Percentiles rank a stretch among this genome's conserved stretches.
phyloP scores from a whole-genome alignment of 2,329 filamentous ascomycete species.

The Gremmenia infestans region DNA sequence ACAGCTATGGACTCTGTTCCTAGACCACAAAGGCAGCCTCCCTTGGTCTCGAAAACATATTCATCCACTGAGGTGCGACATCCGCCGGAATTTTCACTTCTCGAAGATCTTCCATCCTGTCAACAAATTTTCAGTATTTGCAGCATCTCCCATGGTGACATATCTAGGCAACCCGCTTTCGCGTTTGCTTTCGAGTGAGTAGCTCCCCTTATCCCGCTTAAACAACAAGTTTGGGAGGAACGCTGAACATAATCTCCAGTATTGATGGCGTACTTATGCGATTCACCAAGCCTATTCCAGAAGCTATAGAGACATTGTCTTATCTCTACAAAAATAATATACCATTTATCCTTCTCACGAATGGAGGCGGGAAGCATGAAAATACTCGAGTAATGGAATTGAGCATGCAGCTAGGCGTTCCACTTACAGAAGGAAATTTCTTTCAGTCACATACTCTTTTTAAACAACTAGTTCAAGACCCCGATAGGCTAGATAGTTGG shows the following conservation, averaged over 20 bases:
- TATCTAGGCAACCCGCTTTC: slow-evolving; percentile 28
- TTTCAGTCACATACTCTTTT: slow-evolving; percentile 92
- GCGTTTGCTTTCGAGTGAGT: slow-evolving; percentile 54
- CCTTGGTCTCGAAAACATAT: no score
- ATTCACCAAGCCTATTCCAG: slow-evolving; percentile 71
- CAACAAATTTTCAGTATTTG: no score
- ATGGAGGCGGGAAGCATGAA: slow-evolving; percentile 87
- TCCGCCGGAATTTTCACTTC: no score
- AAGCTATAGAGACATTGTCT: slow-evolving; percentile 67
- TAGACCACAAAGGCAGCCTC: no score
- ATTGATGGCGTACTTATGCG: slow-evolving; percentile 95
- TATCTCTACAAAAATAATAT: slow-evolving; percentile 71
- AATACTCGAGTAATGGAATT: slow-evolving; percentile 66
- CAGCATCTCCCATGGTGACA: no score
- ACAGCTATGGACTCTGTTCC: no score
- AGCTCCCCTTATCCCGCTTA: neutral
- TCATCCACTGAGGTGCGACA: no score
- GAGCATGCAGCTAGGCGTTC: slow-evolving; percentile 57
- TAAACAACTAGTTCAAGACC: slow-evolving; percentile 54
- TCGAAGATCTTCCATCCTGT: no score
- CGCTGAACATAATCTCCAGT: slow-evolving; percentile 15
- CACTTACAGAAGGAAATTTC: slow-evolving; percentile 64
- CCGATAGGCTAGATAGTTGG: slow-evolving; percentile 40
- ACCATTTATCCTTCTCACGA: slow-evolving; percentile 92
- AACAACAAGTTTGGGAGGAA: neutral